phyloP scores from a whole-genome alignment of 106 monocot species.

The Allium sativum region DNA sequence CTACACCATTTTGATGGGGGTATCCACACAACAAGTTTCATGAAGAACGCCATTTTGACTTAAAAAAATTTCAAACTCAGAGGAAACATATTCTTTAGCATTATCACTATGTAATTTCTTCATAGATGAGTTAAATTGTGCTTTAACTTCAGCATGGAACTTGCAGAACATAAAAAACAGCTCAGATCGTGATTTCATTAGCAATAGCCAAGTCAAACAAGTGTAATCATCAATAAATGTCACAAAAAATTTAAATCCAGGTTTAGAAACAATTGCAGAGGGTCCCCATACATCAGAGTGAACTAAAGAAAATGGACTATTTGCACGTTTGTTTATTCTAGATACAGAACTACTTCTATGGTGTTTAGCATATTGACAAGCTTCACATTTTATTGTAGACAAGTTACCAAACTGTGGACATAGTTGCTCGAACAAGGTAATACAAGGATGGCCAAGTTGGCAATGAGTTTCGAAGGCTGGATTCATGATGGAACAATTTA shows the following conservation, averaged over 20 bases:
- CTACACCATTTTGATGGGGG: slow-evolving; percentile 14
- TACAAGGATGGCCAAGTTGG: not conserved
- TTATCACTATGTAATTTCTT: slow-evolving; percentile 3
- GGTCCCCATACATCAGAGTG: slow-evolving; percentile 15
- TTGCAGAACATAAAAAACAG: not conserved
- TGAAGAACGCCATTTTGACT: not conserved
- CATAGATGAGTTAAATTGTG: slow-evolving; percentile 3
- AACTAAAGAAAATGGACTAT: slow-evolving; percentile 1
- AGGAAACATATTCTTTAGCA: slow-evolving; percentile 9
- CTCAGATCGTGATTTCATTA: slow-evolving; percentile 1
- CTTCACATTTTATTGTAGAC: slow-evolving; percentile 1
- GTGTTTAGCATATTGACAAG: not conserved
- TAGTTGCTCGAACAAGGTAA: not conserved
- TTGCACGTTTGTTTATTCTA: not conserved
- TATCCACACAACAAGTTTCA: slow-evolving; percentile 12
- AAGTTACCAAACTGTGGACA: not conserved
- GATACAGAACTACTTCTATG: slow-evolving; percentile 6
- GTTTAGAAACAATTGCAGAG: not conserved
- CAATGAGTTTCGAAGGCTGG: not conserved
- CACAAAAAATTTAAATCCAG: slow-evolving; percentile 7
- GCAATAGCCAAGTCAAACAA: not conserved
- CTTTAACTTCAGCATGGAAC: not conserved
- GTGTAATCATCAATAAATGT: slow-evolving; percentile 13
- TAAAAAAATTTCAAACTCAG: not conserved
- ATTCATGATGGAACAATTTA: too few species aligned